phyloP scores from a whole-genome alignment of 116 monocot genomes.

The Papilionanthe hybrid region DNA sequence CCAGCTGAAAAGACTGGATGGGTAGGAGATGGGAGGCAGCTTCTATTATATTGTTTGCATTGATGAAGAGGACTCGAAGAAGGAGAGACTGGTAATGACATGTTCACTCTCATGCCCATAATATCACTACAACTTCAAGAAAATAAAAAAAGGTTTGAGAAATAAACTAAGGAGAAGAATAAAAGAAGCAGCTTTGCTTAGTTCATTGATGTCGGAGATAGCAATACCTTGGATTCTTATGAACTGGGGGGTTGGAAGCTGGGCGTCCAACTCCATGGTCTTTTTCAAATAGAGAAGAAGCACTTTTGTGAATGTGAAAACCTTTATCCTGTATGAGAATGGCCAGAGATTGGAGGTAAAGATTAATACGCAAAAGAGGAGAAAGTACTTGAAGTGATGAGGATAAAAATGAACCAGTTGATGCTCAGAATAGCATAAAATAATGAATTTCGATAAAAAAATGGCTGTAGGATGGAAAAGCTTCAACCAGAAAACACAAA shows the following conservation, averaged over 20 bases:
- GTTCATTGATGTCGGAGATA: background rate
- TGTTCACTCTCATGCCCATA: conserved; percentile 41
- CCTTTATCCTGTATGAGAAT: conserved; percentile 33
- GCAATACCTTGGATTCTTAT: conserved; percentile 41
- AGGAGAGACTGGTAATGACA: conserved; percentile 75
- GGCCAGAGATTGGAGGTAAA: background rate
- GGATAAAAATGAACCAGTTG: too few species aligned
- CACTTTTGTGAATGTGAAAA: conserved; percentile 30
- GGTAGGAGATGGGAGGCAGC: conserved; percentile 68
- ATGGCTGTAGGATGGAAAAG: too few species aligned
- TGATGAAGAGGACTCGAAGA: conserved; percentile 78
- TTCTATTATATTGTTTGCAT: conserved; percentile 45
- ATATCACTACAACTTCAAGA: conserved; percentile 34
- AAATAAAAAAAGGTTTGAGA: background rate
- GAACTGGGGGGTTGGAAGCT: conserved; percentile 11
- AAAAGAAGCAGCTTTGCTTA: background rate
- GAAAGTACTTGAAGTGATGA: too few species aligned
- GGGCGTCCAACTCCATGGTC: conserved; percentile 21
- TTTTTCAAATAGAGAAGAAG: conserved; percentile 49
- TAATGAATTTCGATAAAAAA: too few species aligned
- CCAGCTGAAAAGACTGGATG: conserved; percentile 40
- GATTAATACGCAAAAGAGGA: background rate
- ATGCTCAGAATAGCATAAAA: too few species aligned
- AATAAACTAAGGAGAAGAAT: background rate
- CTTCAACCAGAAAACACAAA: too few species aligned